phyloP scores from a whole-genome alignment of 139 green algal genomes.

The Tetradesmus lagerheimii region DNA sequence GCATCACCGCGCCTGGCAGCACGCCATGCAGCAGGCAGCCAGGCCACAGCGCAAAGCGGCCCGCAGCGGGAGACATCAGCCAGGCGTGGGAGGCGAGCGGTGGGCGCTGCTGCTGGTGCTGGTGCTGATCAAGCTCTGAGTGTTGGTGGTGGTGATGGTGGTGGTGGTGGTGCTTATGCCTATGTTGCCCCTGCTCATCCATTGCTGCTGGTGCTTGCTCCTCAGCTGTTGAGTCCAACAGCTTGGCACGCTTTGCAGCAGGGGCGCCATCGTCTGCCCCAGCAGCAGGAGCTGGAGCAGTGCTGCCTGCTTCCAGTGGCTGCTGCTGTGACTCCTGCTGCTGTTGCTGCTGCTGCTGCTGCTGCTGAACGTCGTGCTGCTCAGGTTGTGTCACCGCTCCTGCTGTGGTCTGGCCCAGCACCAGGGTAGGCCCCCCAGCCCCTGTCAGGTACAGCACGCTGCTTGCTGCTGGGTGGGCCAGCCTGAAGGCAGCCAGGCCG shows the following conservation, averaged over 20 bases:
- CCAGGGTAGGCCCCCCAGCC: conserved; percentile 47
- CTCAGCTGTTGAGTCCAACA: background rate
- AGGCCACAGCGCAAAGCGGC: conserved; percentile 46
- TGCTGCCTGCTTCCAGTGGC: background rate
- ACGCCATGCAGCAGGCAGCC: conserved; percentile 63
- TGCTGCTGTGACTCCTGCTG: background rate
- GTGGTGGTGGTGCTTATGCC: background rate
- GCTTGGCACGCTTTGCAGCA: background rate
- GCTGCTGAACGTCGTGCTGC: background rate
- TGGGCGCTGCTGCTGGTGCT: background rate
- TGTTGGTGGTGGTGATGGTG: background rate
- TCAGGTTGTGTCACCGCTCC: background rate
- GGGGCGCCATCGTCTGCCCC: background rate
- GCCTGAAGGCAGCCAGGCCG: background rate
- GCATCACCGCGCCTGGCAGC: conserved; percentile 37
- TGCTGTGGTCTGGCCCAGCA: conserved; percentile 49
- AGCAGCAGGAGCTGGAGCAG: background rate
- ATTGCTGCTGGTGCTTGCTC: background rate
- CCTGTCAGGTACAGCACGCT: no score
- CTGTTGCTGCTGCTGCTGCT: background rate
- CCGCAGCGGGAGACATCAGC: conserved; percentile 26
- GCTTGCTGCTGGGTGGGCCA: background rate
- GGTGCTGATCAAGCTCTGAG: background rate
- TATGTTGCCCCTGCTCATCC: background rate
- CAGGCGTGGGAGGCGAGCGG: background rate